A percentile compares a stretch with the other conserved stretches of the same genome.
Evolutionary conservation across 805 yeast species (phyloP).

Genomic region (Pichia deserticola): DNA sequence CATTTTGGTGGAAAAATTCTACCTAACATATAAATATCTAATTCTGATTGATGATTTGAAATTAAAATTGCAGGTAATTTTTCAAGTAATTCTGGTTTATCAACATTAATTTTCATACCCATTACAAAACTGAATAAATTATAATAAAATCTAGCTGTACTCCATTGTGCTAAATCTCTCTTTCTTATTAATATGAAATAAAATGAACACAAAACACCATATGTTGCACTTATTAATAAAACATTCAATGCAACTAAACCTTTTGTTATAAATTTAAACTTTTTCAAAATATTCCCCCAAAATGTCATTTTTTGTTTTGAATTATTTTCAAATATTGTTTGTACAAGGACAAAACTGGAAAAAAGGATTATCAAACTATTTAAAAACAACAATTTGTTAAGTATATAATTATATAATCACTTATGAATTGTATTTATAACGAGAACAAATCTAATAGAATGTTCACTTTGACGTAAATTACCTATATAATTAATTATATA

Average conservation of each 20-base stretch:
- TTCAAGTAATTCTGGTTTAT: conserved; percentile 53
- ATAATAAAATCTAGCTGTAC: conserved; percentile 81
- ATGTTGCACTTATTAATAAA: conserved; percentile 54
- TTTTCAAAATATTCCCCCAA: conserved; percentile 17
- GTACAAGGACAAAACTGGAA: conserved; percentile 3
- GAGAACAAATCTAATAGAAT: no score
- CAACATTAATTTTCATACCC: conserved; percentile 65
- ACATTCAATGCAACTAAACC: conserved; percentile 46
- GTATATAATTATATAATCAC: neutral
- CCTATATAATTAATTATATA: no score
- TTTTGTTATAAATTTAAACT: conserved; percentile 48
- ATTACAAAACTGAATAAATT: conserved; percentile 48
- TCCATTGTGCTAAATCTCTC: conserved; percentile 76
- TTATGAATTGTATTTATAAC: no score
- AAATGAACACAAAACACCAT: conserved; percentile 74
- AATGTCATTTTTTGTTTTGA: conserved; percentile 2
- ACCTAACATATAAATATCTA: conserved; percentile 80
- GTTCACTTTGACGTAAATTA: no score
- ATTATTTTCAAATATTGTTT: neutral
- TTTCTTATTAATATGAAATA: conserved; percentile 61
- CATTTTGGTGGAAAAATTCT: conserved; percentile 79
- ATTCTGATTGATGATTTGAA: conserved; percentile 85
- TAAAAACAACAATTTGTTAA: neutral
- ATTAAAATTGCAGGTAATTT: conserved; percentile 69
- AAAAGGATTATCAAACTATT: neutral